A percentile compares a stretch with the other conserved stretches of the same genome.
Conservation (phyloP, 148 eudicot species). For the Cornus controversa region DNA sequence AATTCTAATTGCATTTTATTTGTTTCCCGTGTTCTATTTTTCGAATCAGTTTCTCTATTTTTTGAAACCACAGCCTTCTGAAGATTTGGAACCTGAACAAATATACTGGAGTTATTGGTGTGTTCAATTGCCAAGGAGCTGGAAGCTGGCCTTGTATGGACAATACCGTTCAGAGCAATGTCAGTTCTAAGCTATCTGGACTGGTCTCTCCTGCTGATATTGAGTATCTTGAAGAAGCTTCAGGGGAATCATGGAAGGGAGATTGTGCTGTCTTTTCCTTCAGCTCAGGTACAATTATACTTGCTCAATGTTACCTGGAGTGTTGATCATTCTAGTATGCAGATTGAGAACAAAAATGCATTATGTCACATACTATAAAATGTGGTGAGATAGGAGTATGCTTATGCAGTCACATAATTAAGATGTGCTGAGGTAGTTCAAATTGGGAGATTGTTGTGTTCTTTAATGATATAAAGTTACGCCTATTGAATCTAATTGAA, state of each 20-base stretch:
- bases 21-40: background rate
- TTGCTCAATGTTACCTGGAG: too few species aligned
- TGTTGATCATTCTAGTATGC: too few species aligned
- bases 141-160: constrained; percentile 41
- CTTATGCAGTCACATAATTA: too few species aligned
- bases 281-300: constrained; percentile 20
- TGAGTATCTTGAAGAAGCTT: constrained; percentile 35
- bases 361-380: too few species aligned
- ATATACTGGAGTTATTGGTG: constrained; percentile 36
- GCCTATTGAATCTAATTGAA: too few species aligned
- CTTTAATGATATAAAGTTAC: too few species aligned
- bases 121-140: constrained; percentile 54
- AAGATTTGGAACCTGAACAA: constrained; percentile 56
- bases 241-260: constrained; percentile 33
- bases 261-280: constrained; percentile 44
- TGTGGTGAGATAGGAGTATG: too few species aligned
- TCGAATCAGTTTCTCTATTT: background rate
- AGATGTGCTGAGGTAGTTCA: too few species aligned
- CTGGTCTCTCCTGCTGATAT: constrained; percentile 34
- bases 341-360: too few species aligned
- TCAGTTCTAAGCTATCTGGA: constrained; percentile 17
- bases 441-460: too few species aligned
- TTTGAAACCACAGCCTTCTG: constrained; percentile 20
- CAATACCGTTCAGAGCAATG: background rate
- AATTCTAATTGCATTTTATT: background rate